Percentiles rank a stretch among this genome's conserved stretches.
Conservation (phyloP, 768 basidiomycete species). For the Termitomyces sp. region DNA sequence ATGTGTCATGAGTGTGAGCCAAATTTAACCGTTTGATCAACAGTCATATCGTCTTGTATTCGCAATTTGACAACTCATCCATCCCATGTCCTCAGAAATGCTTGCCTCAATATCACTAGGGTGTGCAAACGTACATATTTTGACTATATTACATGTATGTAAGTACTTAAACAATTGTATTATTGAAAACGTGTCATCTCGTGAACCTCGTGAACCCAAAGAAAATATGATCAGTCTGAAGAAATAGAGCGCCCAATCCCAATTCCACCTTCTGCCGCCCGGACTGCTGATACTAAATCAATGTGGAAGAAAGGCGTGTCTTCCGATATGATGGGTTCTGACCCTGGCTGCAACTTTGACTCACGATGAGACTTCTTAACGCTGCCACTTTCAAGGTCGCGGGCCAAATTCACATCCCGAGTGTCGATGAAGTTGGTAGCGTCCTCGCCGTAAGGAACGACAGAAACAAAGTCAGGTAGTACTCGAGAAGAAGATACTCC, state of each 20-base stretch:
- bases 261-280: constrained; percentile 54
- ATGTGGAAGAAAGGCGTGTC: constrained; percentile 90
- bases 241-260: constrained; percentile 21
- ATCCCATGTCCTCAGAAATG: neutral
- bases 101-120: neutral
- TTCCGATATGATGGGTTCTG: constrained; percentile 37
- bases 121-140: neutral
- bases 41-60: neutral
- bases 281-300: constrained; percentile 70
- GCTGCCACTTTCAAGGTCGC: constrained; percentile 31
- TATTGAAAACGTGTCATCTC: neutral
- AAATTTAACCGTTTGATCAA: neutral
- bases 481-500: constrained; percentile 40
- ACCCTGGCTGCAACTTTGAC: constrained; percentile 15
- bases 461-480: constrained; percentile 66
- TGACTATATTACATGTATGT: constrained; percentile 5
- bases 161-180: neutral
- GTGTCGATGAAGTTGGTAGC: constrained; percentile 19
- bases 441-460: constrained; percentile 61
- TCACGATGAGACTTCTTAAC: constrained; percentile 24
- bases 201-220: neutral
- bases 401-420: constrained; percentile 19
- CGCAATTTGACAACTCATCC: neutral
- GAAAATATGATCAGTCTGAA: neutral
- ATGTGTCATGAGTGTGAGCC: neutral